A percentile compares a stretch with the other conserved stretches of the same genome.
Evolutionary conservation across 768 basidiomycete species (phyloP).

Genomic region (Pleurotus ostreatus): DNA sequence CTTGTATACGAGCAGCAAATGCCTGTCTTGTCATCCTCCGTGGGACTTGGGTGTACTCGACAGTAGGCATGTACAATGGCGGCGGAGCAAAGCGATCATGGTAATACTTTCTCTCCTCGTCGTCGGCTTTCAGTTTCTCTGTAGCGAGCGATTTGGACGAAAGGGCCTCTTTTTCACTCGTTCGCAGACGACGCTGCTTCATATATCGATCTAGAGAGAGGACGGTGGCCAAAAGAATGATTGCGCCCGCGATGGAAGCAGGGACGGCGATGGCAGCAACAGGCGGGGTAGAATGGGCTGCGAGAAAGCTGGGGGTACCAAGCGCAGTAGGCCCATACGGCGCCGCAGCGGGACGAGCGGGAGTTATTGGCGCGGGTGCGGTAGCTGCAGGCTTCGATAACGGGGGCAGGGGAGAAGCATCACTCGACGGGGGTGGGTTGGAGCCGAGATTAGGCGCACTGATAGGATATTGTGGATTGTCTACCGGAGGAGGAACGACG

Average conservation of each 20-base stretch:
- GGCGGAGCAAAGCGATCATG: not conserved
- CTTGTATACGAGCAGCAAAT: not conserved
- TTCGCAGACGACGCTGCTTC: conserved; percentile 13
- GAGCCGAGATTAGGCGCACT: not conserved
- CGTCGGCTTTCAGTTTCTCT: not conserved
- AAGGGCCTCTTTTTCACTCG: conserved; percentile 14
- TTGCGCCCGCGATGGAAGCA: conserved; percentile 25
- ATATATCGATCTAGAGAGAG: conserved; percentile 23
- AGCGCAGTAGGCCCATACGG: conserved; percentile 6
- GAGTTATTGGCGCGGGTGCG: not conserved
- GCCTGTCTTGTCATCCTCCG: not conserved
- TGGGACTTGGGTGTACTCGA: conserved; percentile 2
- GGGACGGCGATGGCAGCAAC: conserved; percentile 29
- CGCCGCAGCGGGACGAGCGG: not conserved
- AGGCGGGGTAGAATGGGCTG: conserved; percentile 21
- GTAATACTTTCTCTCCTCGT: not conserved
- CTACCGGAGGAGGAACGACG: not conserved
- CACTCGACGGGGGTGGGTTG: not conserved
- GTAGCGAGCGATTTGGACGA: not conserved
- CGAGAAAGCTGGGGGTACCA: conserved; percentile 14
- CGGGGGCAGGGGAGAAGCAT: not conserved
- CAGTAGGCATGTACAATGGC: not conserved
- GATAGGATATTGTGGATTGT: conserved; percentile 1
- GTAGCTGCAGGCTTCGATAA: not conserved
- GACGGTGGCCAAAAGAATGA: conserved; percentile 24